These are phyloP conservation scores for Neopestalotiopsis rosae DNA, from an alignment of 2,329 filamentous ascomycete species.

Conservation along the genomic window DNA sequence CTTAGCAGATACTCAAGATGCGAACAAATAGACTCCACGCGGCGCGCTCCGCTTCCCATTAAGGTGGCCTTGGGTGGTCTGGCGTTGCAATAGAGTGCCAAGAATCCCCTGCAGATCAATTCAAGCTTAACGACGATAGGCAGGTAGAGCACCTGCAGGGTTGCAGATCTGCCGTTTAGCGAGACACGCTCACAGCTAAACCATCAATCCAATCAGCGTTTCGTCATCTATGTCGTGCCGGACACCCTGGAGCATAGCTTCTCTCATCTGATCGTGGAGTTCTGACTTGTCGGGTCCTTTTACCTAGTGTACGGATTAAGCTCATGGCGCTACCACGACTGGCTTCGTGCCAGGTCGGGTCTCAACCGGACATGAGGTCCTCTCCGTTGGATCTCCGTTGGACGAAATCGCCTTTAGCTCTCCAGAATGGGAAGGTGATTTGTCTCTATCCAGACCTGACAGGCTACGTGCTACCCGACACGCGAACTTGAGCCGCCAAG, in stretches of 20 bases:
- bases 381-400: neutral
- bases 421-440: constrained; percentile 10
- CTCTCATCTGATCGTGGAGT: neutral
- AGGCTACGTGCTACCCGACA: neutral
- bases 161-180: constrained; percentile 19
- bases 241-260: neutral
- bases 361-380: neutral
- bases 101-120: neutral
- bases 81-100: constrained; percentile 14
- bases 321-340: neutral
- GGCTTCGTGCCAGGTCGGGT: neutral
- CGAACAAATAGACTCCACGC: neutral
- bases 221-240: constrained; percentile 7
- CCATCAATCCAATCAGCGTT: neutral
- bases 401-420: constrained; percentile 1
- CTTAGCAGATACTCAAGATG: neutral
- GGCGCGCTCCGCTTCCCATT: constrained; percentile 6
- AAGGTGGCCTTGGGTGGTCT: neutral
- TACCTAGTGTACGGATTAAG: neutral
- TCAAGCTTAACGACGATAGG: constrained; percentile 18
- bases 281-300: no score
- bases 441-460: neutral
- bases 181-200: neutral
- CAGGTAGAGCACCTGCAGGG: constrained; percentile 7
- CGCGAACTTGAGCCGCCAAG: constrained; percentile 10